These are phyloP conservation scores for Aureobasidium musti DNA, from an alignment of 2,329 filamentous ascomycete genomes.

Conservation along the genomic window DNA sequence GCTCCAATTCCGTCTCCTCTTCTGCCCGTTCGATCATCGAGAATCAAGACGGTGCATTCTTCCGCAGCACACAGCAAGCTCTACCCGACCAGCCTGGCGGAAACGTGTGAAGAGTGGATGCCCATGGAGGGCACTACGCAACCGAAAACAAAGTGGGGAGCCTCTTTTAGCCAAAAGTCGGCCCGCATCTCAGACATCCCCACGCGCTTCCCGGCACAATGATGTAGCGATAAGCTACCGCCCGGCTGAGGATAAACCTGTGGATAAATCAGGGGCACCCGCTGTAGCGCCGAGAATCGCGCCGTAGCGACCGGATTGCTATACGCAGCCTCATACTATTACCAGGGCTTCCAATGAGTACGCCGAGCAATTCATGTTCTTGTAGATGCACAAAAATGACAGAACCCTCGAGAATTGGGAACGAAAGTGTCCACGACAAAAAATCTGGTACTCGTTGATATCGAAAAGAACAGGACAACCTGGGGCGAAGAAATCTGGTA, in stretches of 20 bases:
- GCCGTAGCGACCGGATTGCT: not conserved
- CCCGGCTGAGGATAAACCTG: constrained; percentile 17
- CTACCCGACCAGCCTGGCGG: constrained; percentile 5
- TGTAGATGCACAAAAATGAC: not conserved
- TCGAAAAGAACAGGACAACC: constrained; percentile 14
- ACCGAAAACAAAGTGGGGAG: constrained; percentile 11
- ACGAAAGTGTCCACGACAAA: not conserved
- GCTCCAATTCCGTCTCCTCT: constrained; percentile 5
- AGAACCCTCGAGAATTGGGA: not conserved
- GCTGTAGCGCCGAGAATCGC: constrained; percentile 4
- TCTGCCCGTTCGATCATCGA: constrained; percentile 3
- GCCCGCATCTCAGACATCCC: constrained; percentile 10
- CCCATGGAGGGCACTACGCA: constrained; percentile 21
- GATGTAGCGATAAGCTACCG: constrained; percentile 5
- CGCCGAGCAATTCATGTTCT: not conserved
- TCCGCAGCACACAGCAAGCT: not conserved
- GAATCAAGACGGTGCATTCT: not conserved
- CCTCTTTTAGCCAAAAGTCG: constrained; percentile 23
- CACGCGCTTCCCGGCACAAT: constrained; percentile 7
- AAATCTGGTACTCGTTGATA: constrained; percentile 21
- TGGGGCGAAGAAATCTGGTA: constrained; percentile 17
- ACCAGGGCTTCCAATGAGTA: not conserved
- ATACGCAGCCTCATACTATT: not conserved
- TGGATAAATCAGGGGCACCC: constrained; percentile 24
- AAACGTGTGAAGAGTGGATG: constrained; percentile 11